phyloP scores from a whole-genome alignment of 768 basidiomycete species.

The Daedalea quercina region DNA sequence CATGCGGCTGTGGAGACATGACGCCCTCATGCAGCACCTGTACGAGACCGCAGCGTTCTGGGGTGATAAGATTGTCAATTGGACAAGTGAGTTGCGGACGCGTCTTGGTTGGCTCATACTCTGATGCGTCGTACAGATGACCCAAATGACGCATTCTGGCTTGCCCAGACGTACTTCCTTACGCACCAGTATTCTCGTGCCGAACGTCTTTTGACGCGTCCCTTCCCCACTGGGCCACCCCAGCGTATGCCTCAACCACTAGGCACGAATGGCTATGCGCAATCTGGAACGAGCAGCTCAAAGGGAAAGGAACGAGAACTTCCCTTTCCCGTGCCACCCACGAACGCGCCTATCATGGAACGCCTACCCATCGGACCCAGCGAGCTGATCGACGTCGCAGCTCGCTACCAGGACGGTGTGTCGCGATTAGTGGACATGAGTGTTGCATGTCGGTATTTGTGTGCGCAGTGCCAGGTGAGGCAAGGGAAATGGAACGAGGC shows the following conservation, averaged over 20 bases:
- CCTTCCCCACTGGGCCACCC: constrained; percentile 52
- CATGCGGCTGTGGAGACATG: constrained; percentile 95
- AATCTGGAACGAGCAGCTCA: constrained; percentile 10
- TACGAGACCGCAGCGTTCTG: constrained; percentile 97
- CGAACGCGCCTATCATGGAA: constrained; percentile 10
- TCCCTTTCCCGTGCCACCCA: constrained; percentile 2
- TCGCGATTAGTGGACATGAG: constrained; percentile 89
- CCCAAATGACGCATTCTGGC: constrained; percentile 98
- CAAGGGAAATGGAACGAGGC: constrained; percentile 93
- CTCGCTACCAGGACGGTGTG: constrained; percentile 55
- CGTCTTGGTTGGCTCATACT: not conserved
- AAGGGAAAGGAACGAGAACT: constrained; percentile 58
- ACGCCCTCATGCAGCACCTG: constrained; percentile 97
- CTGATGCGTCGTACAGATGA: constrained; percentile 49
- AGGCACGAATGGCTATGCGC: constrained; percentile 36
- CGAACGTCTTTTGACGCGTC: constrained; percentile 84
- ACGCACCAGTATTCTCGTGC: constrained; percentile 94
- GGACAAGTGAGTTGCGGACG: constrained; percentile 67
- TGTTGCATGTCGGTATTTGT: constrained; percentile 92
- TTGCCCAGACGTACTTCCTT: constrained; percentile 96
- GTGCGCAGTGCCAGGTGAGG: constrained; percentile 89
- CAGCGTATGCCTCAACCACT: constrained; percentile 22
- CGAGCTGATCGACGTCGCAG: constrained; percentile 64
- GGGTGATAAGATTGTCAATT: constrained; percentile 95
- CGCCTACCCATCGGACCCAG: constrained; percentile 61